A percentile compares a stretch with the other conserved stretches of the same genome.
These are phyloP conservation scores for Trypanosoma mega DNA, from an alignment of 208 protist genomes.

Conservation along the genomic window DNA sequence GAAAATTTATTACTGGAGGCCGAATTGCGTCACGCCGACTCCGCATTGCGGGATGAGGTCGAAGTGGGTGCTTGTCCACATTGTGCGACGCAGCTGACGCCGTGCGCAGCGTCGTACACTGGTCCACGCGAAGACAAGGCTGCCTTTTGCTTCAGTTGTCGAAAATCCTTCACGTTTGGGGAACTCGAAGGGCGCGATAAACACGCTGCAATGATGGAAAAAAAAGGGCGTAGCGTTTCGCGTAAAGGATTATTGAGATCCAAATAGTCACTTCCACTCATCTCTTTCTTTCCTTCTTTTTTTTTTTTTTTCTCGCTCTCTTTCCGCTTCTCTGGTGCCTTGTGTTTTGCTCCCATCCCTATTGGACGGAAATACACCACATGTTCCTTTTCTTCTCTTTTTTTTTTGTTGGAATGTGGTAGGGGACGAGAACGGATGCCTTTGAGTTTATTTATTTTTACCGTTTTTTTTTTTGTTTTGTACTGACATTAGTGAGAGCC, in stretches of 20 bases:
- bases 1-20: slow-evolving; percentile 1
- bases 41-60: slow-evolving; percentile 25
- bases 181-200: slow-evolving; percentile 34
- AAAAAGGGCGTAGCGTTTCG: neutral
- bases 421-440: no score
- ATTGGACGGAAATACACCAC: no score
- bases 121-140: slow-evolving; percentile 38
- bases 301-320: slow-evolving; percentile 10
- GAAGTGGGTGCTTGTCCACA: slow-evolving; percentile 67
- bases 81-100: slow-evolving; percentile 52
- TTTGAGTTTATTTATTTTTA: no score
- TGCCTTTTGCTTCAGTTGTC: slow-evolving; percentile 83
- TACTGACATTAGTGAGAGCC: no score
- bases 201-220: neutral
- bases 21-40: neutral
- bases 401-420: no score
- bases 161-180: slow-evolving; percentile 69
- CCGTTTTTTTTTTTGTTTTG: no score
- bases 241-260: slow-evolving; percentile 17
- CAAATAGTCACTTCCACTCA: neutral
- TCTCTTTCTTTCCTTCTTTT: slow-evolving; percentile 23
- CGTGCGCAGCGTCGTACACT: slow-evolving; percentile 22
- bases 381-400: no score
- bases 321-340: no score
- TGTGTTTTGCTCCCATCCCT: no score